Evolutionary conservation across 345 rosid genomes (phyloP).

Genomic region (Hibiscus trionum): DNA sequence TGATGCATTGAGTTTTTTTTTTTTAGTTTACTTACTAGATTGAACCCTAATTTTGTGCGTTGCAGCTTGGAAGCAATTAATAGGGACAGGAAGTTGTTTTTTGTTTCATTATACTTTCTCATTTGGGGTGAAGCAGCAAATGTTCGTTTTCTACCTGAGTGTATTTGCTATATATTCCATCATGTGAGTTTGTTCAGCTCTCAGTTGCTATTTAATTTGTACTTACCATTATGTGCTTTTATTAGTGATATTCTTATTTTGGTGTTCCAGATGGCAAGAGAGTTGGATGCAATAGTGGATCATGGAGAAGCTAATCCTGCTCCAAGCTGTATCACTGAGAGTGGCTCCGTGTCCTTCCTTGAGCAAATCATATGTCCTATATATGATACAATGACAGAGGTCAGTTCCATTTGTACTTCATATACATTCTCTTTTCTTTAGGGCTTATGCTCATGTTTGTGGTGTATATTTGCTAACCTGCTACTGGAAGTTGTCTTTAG

Average conservation of each 20-base stretch:
- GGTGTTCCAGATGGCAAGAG: conserved; percentile 83
- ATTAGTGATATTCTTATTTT: not conserved
- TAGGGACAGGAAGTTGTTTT: conserved; percentile 83
- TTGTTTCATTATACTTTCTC: conserved; percentile 84
- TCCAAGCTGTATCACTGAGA: conserved; percentile 48
- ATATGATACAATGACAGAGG: conserved; percentile 51
- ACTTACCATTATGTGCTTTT: not conserved
- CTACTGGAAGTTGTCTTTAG: not conserved
- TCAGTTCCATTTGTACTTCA: conserved; percentile 25
- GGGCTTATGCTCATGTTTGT: not conserved
- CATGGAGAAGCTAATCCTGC: conserved; percentile 74
- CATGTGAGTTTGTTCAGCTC: conserved; percentile 46
- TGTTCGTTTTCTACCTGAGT: conserved; percentile 96
- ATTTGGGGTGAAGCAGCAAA: conserved; percentile 99
- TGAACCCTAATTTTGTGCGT: conserved; percentile 14
- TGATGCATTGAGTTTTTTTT: not conserved
- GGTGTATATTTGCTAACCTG: not conserved
- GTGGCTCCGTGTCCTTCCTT: conserved; percentile 74
- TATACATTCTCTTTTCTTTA: not conserved
- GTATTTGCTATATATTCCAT: conserved; percentile 95
- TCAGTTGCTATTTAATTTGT: conserved; percentile 6
- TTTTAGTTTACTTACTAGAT: conserved; percentile 11
- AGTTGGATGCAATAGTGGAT: conserved; percentile 84
- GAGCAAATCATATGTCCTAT: conserved; percentile 69
- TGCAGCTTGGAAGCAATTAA: conserved; percentile 78